These are phyloP conservation scores for Pulveroboletus sp. DNA, from an alignment of 768 basidiomycete genomes.

Conservation along the genomic window DNA sequence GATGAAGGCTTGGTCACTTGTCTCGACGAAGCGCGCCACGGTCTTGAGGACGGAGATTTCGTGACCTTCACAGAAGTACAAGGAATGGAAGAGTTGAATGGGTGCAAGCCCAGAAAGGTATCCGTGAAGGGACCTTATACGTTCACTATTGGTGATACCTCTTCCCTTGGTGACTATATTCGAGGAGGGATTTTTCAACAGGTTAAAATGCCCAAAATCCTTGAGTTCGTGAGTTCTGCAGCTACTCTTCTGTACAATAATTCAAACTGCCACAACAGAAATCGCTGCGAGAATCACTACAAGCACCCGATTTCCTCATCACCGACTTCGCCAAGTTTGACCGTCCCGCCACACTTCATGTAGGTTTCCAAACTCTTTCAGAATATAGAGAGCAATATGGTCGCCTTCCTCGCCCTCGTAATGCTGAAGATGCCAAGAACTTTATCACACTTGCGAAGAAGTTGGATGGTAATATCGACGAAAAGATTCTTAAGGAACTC, in stretches of 20 bases:
- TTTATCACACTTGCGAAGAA: constrained; percentile 78
- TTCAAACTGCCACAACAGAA: constrained; percentile 52
- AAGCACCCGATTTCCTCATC: constrained; percentile 81
- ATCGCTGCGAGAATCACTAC: constrained; percentile 83
- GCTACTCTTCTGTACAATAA: background rate
- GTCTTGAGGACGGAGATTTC: constrained; percentile 97
- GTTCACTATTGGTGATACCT: constrained; percentile 92
- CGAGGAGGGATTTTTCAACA: constrained; percentile 94
- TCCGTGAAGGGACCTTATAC: constrained; percentile 97
- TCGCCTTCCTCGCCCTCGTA: constrained; percentile 78
- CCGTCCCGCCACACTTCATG: constrained; percentile 84
- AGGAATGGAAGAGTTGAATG: constrained; percentile 90
- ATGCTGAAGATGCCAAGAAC: constrained; percentile 68
- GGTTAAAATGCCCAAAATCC: constrained; percentile 97
- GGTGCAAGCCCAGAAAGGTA: constrained; percentile 86
- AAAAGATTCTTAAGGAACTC: constrained; percentile 78
- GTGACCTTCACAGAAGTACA: constrained; percentile 96
- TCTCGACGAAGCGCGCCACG: constrained; percentile 94
- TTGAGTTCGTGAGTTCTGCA: constrained; percentile 75
- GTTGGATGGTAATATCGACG: constrained; percentile 69
- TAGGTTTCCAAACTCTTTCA: constrained; percentile 91
- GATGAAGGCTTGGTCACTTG: constrained; percentile 92
- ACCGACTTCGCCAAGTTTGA: constrained; percentile 98
- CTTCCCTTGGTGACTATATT: constrained; percentile 70
- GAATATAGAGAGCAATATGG: constrained; percentile 62